Conservation (phyloP, 225 moss, liverwort and hornwort species). For the Bryum argenteum region DNA sequence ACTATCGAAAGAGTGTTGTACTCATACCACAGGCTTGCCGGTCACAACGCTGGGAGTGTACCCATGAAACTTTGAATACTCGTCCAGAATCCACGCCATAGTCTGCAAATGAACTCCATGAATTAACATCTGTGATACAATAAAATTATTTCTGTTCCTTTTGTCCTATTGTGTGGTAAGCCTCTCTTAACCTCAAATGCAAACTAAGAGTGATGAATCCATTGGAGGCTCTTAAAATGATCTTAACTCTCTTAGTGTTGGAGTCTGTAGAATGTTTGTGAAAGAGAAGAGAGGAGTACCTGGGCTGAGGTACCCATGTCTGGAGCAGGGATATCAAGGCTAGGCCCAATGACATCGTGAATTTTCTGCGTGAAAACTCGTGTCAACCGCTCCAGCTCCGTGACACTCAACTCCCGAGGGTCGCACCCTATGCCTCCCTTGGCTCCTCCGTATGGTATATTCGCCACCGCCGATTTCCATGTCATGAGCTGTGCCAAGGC, state of each 20-base stretch:
- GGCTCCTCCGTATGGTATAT: conserved; percentile 85
- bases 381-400: conserved; percentile 76
- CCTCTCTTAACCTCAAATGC: too few species aligned
- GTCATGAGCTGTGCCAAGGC: conserved; percentile 94
- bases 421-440: conserved; percentile 89
- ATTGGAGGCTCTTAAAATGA: too few species aligned
- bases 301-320: conserved; percentile 92
- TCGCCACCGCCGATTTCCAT: conserved; percentile 91
- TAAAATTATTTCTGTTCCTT: too few species aligned
- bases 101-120: conserved; percentile 50
- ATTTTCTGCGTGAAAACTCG: conserved; percentile 89
- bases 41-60: conserved; percentile 82
- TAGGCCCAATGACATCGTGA: conserved; percentile 79
- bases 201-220: too few species aligned
- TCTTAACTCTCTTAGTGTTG: too few species aligned
- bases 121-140: too few species aligned
- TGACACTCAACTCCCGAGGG: conserved; percentile 66
- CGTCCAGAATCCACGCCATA: conserved; percentile 97
- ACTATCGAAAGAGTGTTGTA: background rate
- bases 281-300: conserved; percentile 44
- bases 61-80: conserved; percentile 88
- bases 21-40: conserved; percentile 82
- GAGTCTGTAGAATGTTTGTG: background rate
- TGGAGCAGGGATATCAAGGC: conserved; percentile 83
- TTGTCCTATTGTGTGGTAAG: too few species aligned